phyloP scores from a whole-genome alignment of 805 yeast genomes.

The Metschnikowia amazonensis region DNA sequence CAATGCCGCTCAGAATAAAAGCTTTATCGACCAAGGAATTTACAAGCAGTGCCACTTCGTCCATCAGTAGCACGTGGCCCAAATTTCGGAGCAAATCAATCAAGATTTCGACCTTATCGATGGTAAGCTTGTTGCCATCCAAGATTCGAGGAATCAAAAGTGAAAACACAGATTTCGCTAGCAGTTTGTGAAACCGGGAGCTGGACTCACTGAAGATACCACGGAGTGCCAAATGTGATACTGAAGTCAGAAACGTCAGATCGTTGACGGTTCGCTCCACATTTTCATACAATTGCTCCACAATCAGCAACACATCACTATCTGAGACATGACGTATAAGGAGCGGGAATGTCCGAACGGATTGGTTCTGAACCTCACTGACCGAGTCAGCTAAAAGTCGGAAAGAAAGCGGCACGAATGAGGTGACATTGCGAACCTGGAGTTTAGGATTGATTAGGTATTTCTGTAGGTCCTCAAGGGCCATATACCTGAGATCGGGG shows the following conservation, averaged over 20 bases:
- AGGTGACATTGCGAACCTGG: conserved; percentile 24
- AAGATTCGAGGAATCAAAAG: conserved; percentile 38
- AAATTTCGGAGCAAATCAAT: conserved; percentile 51
- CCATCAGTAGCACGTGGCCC: conserved; percentile 38
- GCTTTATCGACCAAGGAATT: conserved; percentile 33
- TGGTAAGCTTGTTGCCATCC: conserved; percentile 26
- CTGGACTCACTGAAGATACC: conserved; percentile 35
- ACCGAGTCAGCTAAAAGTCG: conserved; percentile 54
- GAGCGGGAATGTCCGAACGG: conserved; percentile 56
- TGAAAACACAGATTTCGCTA: conserved; percentile 32
- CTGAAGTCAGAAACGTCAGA: conserved; percentile 41
- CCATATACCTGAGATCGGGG: conserved; percentile 84
- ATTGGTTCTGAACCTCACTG: conserved; percentile 72
- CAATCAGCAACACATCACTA: conserved; percentile 28
- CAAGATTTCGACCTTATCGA: conserved; percentile 61
- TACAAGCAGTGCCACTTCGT: conserved; percentile 32
- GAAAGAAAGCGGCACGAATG: conserved; percentile 39
- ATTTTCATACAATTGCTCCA: conserved; percentile 25
- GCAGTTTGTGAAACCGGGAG: conserved; percentile 21
- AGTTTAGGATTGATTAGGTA: conserved; percentile 19
- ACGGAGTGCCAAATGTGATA: conserved; percentile 51
- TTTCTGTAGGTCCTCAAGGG: conserved; percentile 61
- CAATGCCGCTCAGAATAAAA: conserved; percentile 39
- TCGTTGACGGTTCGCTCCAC: conserved; percentile 17
- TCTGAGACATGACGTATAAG: conserved; percentile 36